Evolutionary conservation across 345 rosid species (phyloP), one percentile per base, ranked within the genome.

Genomic region (Linum lewisii): DNA sequence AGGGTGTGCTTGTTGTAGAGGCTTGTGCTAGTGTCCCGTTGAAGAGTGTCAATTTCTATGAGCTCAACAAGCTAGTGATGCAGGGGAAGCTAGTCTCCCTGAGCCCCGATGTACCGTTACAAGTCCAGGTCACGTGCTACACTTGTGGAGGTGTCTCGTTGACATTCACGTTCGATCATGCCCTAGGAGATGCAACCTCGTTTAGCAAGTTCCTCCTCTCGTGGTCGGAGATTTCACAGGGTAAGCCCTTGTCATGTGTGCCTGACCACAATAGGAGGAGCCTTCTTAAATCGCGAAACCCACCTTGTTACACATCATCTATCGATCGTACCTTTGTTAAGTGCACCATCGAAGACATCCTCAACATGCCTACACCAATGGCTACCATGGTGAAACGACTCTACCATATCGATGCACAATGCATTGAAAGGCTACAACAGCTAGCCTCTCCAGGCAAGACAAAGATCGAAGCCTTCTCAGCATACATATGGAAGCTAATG

Each of bases 401-500:
- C 49, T 85, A 90, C 61, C 77, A 78, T 54, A 73, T 90, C 15
- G 81, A 84, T 21, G 77, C 69, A 18, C 72, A 79, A 1, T 76
- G 73, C 72, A 76, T 90, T 58, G 63, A 73, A 21, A 59, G 52
- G 36, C 72, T 90, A 66, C 97, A 85, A 23, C 70, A 50, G 55
- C 78, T 75, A 18, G 91, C 95, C 6, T 75, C 69, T 34, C 63
- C 56, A 1, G 52, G 73, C 5, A 77, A 79, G 75, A 83, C 95
- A 2, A 85, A 87, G 73, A 82, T 87, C 5, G 91, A 90, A 74
- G 97, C 94, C 18, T 84, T 87, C 74, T 85, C 97, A 0, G 95
- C 97, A 55, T 81, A 87, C 19, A 18, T 87, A 59, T 85, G 97
- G 97, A 87, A 84, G 76, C 68, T 59, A 24, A 76, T 87, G 97